These are phyloP conservation scores for Bruguiera hainesii DNA, from an alignment of 441 rosid genomes.

Conservation along the genomic window DNA sequence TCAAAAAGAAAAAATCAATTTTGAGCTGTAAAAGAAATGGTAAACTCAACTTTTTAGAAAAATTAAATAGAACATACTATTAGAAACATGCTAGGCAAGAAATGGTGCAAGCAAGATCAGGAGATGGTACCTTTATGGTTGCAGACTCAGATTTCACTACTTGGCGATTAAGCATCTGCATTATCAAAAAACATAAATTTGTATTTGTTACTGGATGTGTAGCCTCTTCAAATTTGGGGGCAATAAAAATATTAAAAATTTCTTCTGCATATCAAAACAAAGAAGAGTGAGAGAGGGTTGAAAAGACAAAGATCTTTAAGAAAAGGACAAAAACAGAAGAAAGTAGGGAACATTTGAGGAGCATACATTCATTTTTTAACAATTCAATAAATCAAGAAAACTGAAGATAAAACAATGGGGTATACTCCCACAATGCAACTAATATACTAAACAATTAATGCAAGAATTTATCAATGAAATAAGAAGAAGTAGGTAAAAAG, in stretches of 20 bases:
- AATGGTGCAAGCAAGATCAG: neutral
- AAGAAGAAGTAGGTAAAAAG: too few species aligned
- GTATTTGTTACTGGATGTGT: neutral
- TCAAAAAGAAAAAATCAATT: too few species aligned
- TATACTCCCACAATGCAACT: neutral
- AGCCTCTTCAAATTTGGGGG: conserved; percentile 5
- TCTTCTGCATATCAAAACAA: neutral
- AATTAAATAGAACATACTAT: too few species aligned
- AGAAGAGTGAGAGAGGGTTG: neutral
- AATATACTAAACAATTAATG: too few species aligned
- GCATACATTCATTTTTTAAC: neutral
- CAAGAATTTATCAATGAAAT: too few species aligned
- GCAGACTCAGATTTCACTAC: conserved; percentile 95
- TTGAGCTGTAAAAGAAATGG: too few species aligned
- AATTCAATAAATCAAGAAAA: neutral
- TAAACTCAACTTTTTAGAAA: too few species aligned
- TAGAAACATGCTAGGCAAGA: too few species aligned
- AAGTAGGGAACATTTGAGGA: neutral
- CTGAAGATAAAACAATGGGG: neutral
- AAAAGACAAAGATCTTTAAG: neutral
- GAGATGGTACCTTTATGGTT: conserved; percentile 58
- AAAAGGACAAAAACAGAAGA: neutral
- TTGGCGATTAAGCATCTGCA: conserved; percentile 71
- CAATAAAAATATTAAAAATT: neutral
- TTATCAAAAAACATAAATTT: conserved; percentile 3